These are phyloP conservation scores for Sutorius eximius DNA, from an alignment of 1,284 basidiomycete species.

Conservation along the genomic window DNA sequence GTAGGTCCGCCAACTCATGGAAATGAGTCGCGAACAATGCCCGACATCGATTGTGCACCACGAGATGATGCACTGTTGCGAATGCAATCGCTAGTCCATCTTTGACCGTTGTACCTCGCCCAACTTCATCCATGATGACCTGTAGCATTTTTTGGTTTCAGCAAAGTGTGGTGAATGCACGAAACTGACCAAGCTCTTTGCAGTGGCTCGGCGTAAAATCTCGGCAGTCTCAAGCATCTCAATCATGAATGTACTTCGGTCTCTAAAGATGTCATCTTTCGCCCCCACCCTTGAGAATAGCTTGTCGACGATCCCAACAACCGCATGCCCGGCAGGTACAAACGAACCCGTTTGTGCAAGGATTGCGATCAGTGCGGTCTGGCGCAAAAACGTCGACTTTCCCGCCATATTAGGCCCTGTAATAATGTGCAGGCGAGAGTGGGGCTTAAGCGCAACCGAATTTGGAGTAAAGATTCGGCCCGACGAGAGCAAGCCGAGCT, in stretches of 20 bases:
- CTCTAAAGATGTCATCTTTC: constrained; percentile 91
- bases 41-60: constrained; percentile 73
- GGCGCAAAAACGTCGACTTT: constrained; percentile 91
- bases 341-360: constrained; percentile 93
- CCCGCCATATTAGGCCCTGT: constrained; percentile 98
- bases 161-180: background rate
- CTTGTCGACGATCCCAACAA: constrained; percentile 85
- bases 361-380: constrained; percentile 88
- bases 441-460: constrained; percentile 61
- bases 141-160: constrained; percentile 30
- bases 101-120: constrained; percentile 88
- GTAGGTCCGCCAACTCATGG: constrained; percentile 88
- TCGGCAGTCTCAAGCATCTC: constrained; percentile 88
- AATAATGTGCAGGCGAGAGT: constrained; percentile 73
- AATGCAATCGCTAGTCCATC: constrained; percentile 95
- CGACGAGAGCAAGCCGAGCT: constrained; percentile 77
- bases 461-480: constrained; percentile 85
- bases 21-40: constrained; percentile 97
- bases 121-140: constrained; percentile 98
- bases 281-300: constrained; percentile 96
- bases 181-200: constrained; percentile 68
- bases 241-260: constrained; percentile 93
- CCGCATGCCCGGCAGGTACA: constrained; percentile 83
- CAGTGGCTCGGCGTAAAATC: constrained; percentile 80
- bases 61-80: constrained; percentile 83